Percentiles rank a stretch among this genome's conserved stretches.
Evolutionary conservation across 2,329 filamentous ascomycete genomes (phyloP).

Genomic region (Ascochyta koolunga): DNA sequence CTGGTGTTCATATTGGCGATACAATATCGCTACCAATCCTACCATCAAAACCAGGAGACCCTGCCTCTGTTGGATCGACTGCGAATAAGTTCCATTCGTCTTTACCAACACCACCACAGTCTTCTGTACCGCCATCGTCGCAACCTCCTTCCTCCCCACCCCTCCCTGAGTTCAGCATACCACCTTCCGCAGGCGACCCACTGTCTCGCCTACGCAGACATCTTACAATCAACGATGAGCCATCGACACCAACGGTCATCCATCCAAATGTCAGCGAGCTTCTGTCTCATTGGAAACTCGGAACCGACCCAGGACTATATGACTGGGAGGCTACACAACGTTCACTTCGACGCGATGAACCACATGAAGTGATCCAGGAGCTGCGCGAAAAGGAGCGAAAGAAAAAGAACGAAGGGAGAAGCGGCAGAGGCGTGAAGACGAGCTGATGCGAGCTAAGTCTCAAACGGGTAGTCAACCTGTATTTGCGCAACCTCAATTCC

Average conservation of each 20-base stretch:
- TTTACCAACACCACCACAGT: constrained; percentile 22
- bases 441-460: constrained; percentile 25
- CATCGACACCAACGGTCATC: constrained; percentile 20
- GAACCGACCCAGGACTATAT: constrained; percentile 48
- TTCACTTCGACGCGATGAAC: constrained; percentile 31
- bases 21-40: constrained; percentile 26
- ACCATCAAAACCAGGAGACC: constrained; percentile 22
- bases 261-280: constrained; percentile 44
- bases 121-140: constrained; percentile 24
- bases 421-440: constrained; percentile 50
- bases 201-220: constrained; percentile 46
- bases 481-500: constrained; percentile 22
- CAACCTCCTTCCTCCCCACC: constrained; percentile 16
- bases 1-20: constrained; percentile 16
- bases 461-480: constrained; percentile 28
- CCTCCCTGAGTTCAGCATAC: neutral
- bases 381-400: constrained; percentile 47
- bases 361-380: constrained; percentile 45
- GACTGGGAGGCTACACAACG: constrained; percentile 48
- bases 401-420: constrained; percentile 50
- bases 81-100: constrained; percentile 11
- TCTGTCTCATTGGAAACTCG: constrained; percentile 51
- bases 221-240: constrained; percentile 41
- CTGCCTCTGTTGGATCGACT: neutral
- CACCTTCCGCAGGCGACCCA: constrained; percentile 16